Evolutionary conservation across 1,284 basidiomycete genomes (phyloP).

Genomic region (Pterulicium gracile): DNA sequence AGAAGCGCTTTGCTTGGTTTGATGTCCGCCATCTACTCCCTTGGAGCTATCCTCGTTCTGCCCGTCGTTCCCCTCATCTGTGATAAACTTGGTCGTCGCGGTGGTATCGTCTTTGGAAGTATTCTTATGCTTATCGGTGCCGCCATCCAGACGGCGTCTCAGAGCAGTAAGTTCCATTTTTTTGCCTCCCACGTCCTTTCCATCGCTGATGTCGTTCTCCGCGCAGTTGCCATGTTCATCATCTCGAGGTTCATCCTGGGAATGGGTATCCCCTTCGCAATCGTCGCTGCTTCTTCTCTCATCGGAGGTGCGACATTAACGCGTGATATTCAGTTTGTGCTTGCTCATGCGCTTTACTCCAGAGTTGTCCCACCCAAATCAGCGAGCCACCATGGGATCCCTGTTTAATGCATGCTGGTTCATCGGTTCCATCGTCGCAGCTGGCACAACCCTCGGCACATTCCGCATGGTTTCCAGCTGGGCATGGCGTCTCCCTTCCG

Average conservation of each 20-base stretch:
- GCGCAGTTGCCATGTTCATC: slow-evolving; percentile 41
- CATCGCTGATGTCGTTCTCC: not conserved
- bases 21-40: slow-evolving; percentile 42
- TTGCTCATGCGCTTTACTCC: not conserved
- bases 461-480: slow-evolving; percentile 36
- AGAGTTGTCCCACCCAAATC: slow-evolving; percentile 40
- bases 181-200: not conserved
- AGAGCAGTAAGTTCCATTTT: slow-evolving; percentile 28
- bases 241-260: slow-evolving; percentile 34
- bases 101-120: slow-evolving; percentile 33
- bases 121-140: slow-evolving; percentile 36
- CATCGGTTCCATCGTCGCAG: slow-evolving; percentile 36
- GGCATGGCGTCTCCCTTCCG: slow-evolving; percentile 45
- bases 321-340: too few species aligned
- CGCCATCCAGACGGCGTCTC: slow-evolving; percentile 29
- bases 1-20: slow-evolving; percentile 38
- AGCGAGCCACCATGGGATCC: slow-evolving; percentile 35
- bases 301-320: slow-evolving; percentile 27
- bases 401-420: slow-evolving; percentile 39
- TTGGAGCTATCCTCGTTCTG: slow-evolving; percentile 39
- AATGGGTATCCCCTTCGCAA: slow-evolving; percentile 36
- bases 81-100: slow-evolving; percentile 31
- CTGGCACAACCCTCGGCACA: slow-evolving; percentile 34
- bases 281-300: slow-evolving; percentile 35
- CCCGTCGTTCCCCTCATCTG: slow-evolving; percentile 31